These are phyloP conservation scores for Discostella stelligera DNA, from an alignment of 352 stramenopile species.

Conservation along the genomic window DNA sequence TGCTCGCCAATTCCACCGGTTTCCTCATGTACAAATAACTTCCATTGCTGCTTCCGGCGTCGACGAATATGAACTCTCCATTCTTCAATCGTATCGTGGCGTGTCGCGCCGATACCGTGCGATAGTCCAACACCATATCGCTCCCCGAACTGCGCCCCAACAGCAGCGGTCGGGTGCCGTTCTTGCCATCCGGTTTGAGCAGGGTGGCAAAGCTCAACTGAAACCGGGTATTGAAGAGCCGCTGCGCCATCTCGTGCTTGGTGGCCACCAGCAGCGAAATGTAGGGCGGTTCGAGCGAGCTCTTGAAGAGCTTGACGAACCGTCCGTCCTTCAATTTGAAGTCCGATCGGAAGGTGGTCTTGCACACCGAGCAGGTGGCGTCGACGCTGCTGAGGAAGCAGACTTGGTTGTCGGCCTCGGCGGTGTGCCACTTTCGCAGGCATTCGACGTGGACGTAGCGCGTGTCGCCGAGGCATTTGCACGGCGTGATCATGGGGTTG, in stretches of 20 bases:
- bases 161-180: constrained; percentile 83
- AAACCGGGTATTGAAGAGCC: constrained; percentile 80
- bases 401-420: constrained; percentile 81
- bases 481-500: constrained; percentile 91
- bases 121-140: constrained; percentile 93
- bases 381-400: constrained; percentile 80
- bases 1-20: constrained; percentile 85
- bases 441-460: constrained; percentile 95
- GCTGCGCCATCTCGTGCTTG: constrained; percentile 81
- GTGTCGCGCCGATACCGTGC: constrained; percentile 92
- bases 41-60: constrained; percentile 91
- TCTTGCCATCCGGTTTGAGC: constrained; percentile 88
- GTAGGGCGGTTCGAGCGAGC: constrained; percentile 76
- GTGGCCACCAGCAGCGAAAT: constrained; percentile 78
- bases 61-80: constrained; percentile 92
- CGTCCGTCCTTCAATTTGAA: constrained; percentile 80
- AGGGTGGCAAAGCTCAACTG: constrained; percentile 85
- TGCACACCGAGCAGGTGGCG: constrained; percentile 80
- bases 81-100: constrained; percentile 90
- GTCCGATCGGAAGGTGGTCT: constrained; percentile 79
- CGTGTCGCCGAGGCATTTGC: constrained; percentile 88
- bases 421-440: constrained; percentile 91
- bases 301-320: constrained; percentile 81
- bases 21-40: constrained; percentile 92
- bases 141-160: constrained; percentile 91